Conservation (phyloP, 177 flowering plant genomes). For the Vitis hybrid region DNA sequence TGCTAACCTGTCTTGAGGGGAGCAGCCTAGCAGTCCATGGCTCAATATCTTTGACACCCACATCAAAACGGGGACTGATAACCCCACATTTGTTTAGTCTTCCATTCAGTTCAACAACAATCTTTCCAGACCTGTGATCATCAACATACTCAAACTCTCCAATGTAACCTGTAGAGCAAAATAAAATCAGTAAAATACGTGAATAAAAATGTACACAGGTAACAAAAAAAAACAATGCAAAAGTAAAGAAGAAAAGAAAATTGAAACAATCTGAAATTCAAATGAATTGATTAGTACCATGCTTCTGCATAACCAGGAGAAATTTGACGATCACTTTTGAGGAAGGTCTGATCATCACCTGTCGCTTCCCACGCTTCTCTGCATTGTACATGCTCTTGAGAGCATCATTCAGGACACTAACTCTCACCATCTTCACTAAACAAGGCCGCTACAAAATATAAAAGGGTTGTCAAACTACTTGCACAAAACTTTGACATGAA, state of each 20-base stretch:
- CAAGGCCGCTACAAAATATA: conserved; percentile 2
- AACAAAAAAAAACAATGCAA: background rate
- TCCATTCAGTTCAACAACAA: conserved; percentile 38
- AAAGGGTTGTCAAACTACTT: background rate
- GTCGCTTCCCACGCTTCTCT: conserved; percentile 53
- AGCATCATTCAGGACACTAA: conserved; percentile 54
- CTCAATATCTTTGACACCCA: conserved; percentile 39
- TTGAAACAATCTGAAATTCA: background rate
- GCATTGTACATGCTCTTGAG: conserved; percentile 58
- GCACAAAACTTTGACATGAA: background rate
- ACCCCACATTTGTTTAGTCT: conserved; percentile 41
- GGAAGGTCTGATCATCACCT: conserved; percentile 55
- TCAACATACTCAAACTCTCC: conserved; percentile 43
- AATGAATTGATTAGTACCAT: conserved; percentile 23
- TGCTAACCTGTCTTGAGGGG: conserved; percentile 39
- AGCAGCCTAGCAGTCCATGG: conserved; percentile 41
- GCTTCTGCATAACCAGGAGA: conserved; percentile 52
- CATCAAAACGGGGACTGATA: conserved; percentile 41
- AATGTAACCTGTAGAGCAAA: conserved; percentile 28
- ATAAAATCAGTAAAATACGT: too few relatives aligned
- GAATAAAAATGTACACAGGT: background rate
- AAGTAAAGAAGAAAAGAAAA: background rate
- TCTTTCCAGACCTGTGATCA: conserved; percentile 38
- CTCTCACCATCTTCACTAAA: conserved; percentile 38
- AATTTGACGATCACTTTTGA: conserved; percentile 51